These are phyloP conservation scores for Boletales sp. DNA, from an alignment of 768 basidiomycete genomes.

Conservation along the genomic window DNA sequence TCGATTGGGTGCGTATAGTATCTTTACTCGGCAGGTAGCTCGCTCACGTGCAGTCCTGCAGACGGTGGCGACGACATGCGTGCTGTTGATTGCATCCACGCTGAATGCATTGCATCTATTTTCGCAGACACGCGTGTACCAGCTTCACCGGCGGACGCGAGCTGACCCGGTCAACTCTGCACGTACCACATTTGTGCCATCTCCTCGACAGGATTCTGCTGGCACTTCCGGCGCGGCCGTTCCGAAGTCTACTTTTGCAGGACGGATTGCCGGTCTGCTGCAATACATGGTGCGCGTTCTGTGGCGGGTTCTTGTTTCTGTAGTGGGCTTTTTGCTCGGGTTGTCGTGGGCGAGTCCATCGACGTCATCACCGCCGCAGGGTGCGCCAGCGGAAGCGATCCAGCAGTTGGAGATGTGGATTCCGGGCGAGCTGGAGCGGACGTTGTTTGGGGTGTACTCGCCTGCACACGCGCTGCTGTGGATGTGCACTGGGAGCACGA, in stretches of 20 bases:
- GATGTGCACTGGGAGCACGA: conserved; percentile 64
- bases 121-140: conserved; percentile 66
- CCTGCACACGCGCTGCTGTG: conserved; percentile 73
- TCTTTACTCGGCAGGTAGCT: conserved; percentile 6
- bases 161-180: conserved; percentile 66
- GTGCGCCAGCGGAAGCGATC: conserved; percentile 48
- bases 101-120: conserved; percentile 66
- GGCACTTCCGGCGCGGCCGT: conserved; percentile 32
- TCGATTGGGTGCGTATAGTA: conserved; percentile 63
- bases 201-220: conserved; percentile 24
- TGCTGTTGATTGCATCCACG: conserved; percentile 52
- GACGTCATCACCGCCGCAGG: conserved; percentile 28
- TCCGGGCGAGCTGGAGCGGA: conserved; percentile 67
- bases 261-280: conserved; percentile 35
- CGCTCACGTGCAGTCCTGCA: conserved; percentile 27
- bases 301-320: conserved; percentile 53
- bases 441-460: conserved; percentile 73
- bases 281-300: conserved; percentile 32
- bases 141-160: conserved; percentile 51
- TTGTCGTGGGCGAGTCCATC: conserved; percentile 45
- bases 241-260: conserved; percentile 41
- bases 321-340: conserved; percentile 67
- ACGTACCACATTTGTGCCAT: conserved; percentile 63
- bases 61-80: conserved; percentile 62
- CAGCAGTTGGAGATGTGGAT: conserved; percentile 79